phyloP scores from a whole-genome alignment of 441 rosid genomes.

The Arabidopsis lyrata region DNA sequence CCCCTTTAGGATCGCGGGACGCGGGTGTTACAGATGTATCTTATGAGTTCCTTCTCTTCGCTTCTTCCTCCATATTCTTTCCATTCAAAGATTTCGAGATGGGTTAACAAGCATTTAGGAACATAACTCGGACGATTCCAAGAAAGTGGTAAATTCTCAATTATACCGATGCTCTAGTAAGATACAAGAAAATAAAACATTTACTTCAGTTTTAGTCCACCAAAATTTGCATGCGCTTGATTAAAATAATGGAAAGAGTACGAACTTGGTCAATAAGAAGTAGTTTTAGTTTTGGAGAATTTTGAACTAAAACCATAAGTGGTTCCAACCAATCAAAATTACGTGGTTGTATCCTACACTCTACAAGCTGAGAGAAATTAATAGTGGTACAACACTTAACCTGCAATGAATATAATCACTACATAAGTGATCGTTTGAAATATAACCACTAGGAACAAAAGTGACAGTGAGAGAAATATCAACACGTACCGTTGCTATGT shows the following conservation, averaged over 20 bases:
- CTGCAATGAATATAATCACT: neutral
- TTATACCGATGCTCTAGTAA: neutral
- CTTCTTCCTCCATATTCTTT: neutral
- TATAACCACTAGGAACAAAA: neutral
- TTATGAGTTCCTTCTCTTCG: neutral
- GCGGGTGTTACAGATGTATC: no score
- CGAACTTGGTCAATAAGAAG: neutral
- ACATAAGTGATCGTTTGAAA: neutral
- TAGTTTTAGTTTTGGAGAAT: neutral
- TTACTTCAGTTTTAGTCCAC: neutral
- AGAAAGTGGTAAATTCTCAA: neutral
- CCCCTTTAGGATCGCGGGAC: no score
- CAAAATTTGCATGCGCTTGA: neutral
- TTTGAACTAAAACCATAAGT: neutral
- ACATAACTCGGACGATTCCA: neutral
- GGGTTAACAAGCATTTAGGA: neutral
- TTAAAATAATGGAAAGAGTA: neutral
- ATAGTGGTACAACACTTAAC: neutral
- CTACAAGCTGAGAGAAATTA: constrained; percentile 1
- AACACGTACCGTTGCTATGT: neutral
- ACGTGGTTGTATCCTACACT: neutral
- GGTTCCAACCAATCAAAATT: neutral
- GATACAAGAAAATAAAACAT: neutral
- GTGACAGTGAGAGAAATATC: neutral
- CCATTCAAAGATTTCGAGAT: neutral